These are phyloP conservation scores for Pinguiococcus pyrenoidosus DNA, from an alignment of 108 stramenopile genomes.

Conservation along the genomic window DNA sequence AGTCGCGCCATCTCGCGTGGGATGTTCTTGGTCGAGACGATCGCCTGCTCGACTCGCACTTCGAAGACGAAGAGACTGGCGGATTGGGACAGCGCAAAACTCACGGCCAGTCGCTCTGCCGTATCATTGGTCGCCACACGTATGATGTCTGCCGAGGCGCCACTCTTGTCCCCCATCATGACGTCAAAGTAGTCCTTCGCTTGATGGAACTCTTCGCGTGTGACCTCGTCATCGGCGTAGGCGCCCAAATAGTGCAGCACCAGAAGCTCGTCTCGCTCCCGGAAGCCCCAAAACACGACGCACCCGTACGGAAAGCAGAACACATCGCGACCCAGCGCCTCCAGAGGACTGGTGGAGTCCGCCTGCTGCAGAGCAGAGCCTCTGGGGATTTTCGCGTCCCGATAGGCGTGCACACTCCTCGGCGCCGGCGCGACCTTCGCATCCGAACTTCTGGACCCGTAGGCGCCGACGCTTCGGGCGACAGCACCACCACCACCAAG, in stretches of 20 bases:
- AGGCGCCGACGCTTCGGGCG: no score
- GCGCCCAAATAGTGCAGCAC: slow-evolving; percentile 1
- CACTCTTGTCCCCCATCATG: slow-evolving; percentile 2
- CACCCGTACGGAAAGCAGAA: slow-evolving; percentile 22
- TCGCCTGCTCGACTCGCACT: slow-evolving; percentile 9
- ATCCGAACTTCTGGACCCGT: no score
- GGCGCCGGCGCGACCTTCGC: no score
- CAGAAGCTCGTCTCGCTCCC: slow-evolving; percentile 4
- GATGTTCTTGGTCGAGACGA: slow-evolving; percentile 4
- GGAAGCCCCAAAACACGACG: slow-evolving; percentile 24
- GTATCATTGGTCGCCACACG: slow-evolving; percentile 21
- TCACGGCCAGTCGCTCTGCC: slow-evolving; percentile 34
- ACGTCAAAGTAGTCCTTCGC: slow-evolving; percentile 3
- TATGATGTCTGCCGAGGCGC: slow-evolving; percentile 6
- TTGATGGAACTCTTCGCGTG: not conserved
- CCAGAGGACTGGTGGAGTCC: no score
- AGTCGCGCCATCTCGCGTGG: slow-evolving; percentile 27
- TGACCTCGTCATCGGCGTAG: slow-evolving; percentile 1
- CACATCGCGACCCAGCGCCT: no score
- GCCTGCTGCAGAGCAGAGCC: no score
- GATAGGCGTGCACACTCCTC: no score
- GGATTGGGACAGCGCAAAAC: slow-evolving; percentile 43
- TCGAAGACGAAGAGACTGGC: slow-evolving; percentile 45
- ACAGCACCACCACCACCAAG: no score
- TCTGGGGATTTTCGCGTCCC: no score